Conservation (phyloP, 305 asterid species). For the Fraxinus velutina region DNA sequence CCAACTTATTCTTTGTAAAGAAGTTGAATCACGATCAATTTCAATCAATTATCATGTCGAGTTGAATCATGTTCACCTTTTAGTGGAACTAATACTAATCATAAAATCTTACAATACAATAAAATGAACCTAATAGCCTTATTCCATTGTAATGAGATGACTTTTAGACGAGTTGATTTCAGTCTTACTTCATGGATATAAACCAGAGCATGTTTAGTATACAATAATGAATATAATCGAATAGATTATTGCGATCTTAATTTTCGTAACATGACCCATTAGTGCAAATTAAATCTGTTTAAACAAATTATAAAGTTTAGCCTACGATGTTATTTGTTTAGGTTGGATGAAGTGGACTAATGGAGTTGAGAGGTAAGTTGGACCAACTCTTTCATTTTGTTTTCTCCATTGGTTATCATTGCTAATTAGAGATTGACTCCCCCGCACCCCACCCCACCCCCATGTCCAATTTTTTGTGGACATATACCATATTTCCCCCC, state of each 20-base stretch:
- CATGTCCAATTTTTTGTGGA: neutral
- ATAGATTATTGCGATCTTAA: neutral
- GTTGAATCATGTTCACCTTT: neutral
- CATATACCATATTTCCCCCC: neutral
- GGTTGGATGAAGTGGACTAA: slow-evolving; percentile 27
- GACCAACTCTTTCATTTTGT: slow-evolving; percentile 28
- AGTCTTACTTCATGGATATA: neutral
- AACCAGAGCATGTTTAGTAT: neutral
- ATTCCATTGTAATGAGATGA: neutral
- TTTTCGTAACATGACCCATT: neutral
- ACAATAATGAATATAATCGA: neutral
- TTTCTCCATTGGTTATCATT: slow-evolving; percentile 20
- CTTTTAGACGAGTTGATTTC: neutral
- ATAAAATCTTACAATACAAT: neutral
- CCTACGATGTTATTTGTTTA: slow-evolving; percentile 4
- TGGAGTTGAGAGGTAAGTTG: slow-evolving; percentile 45
- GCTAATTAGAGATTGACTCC: neutral
- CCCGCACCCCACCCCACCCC: neutral
- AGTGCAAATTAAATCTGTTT: neutral
- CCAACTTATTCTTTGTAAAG: neutral
- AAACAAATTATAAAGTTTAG: neutral
- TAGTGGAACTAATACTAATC: neutral
- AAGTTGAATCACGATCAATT: neutral
- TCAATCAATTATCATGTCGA: neutral
- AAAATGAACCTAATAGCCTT: neutral